Evolutionary conservation across 2,329 filamentous ascomycete genomes (phyloP).

Genomic region (Alternaria sp.): DNA sequence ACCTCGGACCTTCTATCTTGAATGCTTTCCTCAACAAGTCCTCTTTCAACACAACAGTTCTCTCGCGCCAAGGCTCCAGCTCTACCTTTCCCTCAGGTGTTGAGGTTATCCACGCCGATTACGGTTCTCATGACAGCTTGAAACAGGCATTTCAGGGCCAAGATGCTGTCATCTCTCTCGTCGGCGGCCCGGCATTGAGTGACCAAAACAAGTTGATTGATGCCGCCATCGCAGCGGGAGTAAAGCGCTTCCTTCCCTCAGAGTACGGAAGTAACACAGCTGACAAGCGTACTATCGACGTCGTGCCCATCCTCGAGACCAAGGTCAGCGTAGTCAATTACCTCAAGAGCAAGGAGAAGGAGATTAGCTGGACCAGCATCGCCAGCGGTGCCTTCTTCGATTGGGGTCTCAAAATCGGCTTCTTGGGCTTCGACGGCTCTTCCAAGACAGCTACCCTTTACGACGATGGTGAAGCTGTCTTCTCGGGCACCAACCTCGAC

Average conservation of each 20-base stretch:
- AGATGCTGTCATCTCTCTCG: slow-evolving; percentile 64
- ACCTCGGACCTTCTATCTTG: slow-evolving; percentile 56
- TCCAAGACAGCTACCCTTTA: slow-evolving; percentile 63
- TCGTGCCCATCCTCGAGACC: slow-evolving; percentile 61
- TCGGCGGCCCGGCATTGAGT: slow-evolving; percentile 54
- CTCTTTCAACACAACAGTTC: slow-evolving; percentile 64
- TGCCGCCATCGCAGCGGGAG: slow-evolving; percentile 66
- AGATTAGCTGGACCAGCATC: slow-evolving; percentile 64
- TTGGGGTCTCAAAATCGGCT: slow-evolving; percentile 61
- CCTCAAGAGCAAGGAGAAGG: slow-evolving; percentile 57
- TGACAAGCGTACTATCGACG: slow-evolving; percentile 45
- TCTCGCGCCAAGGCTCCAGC: slow-evolving; percentile 61
- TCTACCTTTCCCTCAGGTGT: slow-evolving; percentile 54
- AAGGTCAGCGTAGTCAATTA: slow-evolving; percentile 64
- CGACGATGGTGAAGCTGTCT: slow-evolving; percentile 64
- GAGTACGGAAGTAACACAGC: slow-evolving; percentile 63
- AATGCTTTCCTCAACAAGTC: slow-evolving; percentile 51
- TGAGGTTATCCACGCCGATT: slow-evolving; percentile 59
- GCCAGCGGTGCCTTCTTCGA: slow-evolving; percentile 65
- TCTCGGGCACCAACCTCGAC: slow-evolving; percentile 61
- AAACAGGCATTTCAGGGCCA: slow-evolving; percentile 62
- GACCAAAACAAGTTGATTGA: slow-evolving; percentile 64
- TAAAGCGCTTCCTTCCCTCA: slow-evolving; percentile 68
- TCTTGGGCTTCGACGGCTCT: slow-evolving; percentile 62
- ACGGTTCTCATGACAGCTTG: slow-evolving; percentile 59